Evolutionary conservation across 2,329 filamentous ascomycete genomes (phyloP).

Genomic region (Pseudogymnoascus sp.): DNA sequence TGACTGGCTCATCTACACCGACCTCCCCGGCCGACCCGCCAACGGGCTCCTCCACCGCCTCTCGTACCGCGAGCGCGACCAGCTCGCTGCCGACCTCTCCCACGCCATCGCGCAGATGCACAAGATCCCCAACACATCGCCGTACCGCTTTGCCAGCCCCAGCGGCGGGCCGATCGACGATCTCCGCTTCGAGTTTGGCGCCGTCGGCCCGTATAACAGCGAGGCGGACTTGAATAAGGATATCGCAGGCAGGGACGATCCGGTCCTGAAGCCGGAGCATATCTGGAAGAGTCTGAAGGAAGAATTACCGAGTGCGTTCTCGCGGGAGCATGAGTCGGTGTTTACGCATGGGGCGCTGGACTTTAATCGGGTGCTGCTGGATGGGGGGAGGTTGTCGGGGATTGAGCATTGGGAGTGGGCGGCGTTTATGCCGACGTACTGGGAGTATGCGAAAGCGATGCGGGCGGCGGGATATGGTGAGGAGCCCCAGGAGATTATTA

Average conservation of each 20-base stretch:
- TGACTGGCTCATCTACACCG: not conserved
- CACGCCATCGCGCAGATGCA: not conserved
- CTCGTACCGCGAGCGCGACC: not conserved
- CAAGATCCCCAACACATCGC: not conserved
- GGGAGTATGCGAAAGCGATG: not conserved
- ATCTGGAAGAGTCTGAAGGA: too few relatives aligned
- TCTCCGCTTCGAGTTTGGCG: not conserved
- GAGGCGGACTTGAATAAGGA: not conserved
- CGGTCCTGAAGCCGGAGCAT: too few relatives aligned
- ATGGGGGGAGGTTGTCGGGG: too few relatives aligned
- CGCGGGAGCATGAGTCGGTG: too few relatives aligned
- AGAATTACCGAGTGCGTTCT: too few relatives aligned
- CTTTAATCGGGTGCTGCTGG: too few relatives aligned
- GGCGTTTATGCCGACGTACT: not conserved
- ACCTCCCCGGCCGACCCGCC: not conserved
- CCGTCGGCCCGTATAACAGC: not conserved
- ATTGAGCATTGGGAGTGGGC: too few relatives aligned
- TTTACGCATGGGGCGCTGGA: too few relatives aligned
- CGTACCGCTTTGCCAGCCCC: not conserved
- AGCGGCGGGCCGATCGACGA: not conserved
- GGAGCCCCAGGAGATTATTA: too few relatives aligned
- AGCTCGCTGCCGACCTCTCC: not conserved
- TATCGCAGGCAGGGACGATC: too few relatives aligned
- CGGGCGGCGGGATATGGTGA: not conserved
- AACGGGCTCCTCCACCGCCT: not conserved